Evolutionary conservation across 495 filamentous ascomycete genomes (phyloP).

Genomic region (Daldinia concentrica): DNA sequence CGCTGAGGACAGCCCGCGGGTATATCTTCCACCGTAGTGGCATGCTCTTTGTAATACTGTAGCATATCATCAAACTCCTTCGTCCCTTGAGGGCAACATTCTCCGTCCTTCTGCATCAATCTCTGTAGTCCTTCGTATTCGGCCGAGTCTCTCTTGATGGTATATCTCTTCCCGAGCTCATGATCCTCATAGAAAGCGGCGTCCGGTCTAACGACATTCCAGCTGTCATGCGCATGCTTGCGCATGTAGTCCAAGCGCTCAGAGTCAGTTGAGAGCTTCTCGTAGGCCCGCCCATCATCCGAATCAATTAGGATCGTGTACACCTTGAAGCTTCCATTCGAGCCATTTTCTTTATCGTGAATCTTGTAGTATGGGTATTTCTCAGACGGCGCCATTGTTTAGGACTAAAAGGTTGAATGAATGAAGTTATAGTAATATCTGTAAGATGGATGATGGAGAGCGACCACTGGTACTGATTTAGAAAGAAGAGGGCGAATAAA

Average conservation of each 20-base stretch:
- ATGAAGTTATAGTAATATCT: neutral
- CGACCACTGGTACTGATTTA: too few species aligned
- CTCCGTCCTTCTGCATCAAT: conserved; percentile 4
- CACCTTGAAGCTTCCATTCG: neutral
- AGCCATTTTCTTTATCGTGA: neutral
- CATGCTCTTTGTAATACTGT: conserved; percentile 7
- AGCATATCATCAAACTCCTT: conserved; percentile 17
- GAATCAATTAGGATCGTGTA: conserved; percentile 9
- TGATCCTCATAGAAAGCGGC: conserved; percentile 4
- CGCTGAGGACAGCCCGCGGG: too few species aligned
- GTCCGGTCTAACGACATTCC: neutral
- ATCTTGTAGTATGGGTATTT: conserved; percentile 11
- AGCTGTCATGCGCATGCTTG: conserved; percentile 12
- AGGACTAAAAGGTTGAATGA: neutral
- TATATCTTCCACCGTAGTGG: neutral
- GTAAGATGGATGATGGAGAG: too few species aligned
- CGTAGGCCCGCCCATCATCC: conserved; percentile 12
- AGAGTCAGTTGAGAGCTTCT: conserved; percentile 6
- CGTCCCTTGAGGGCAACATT: neutral
- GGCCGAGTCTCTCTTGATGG: neutral
- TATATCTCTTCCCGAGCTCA: conserved; percentile 1
- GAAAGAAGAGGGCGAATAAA: too few species aligned
- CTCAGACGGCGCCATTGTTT: conserved; percentile 1
- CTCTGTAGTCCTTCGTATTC: conserved; percentile 7
- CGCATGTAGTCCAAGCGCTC: conserved; percentile 16